Percentiles rank a stretch among this genome's conserved stretches.
These are phyloP conservation scores for Hordeum vulgare DNA, from an alignment of 176 grass and related monocot genomes.

Conservation along the genomic window MorexV3_pseudomolecules_assembly NC_058522.1:552819913-552820412, in stretches of 20 bases:
- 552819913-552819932: constrained; percentile 83
- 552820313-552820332: constrained; percentile 98
- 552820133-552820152: not conserved
- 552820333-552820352: constrained; percentile 84
- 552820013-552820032: constrained; percentile 85
- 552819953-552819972: constrained; percentile 34
- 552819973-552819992: constrained; percentile 49
- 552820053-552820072: constrained; percentile 99
- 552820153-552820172: not conserved
- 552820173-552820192: not conserved
- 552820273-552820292: constrained; percentile 16
- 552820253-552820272: not conserved
- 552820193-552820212: not conserved
- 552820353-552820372: constrained; percentile 97
- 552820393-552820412: constrained; percentile 85
- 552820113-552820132: constrained; percentile 4
- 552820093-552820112: constrained; percentile 85
- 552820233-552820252: not conserved
- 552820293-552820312: constrained; percentile 92
- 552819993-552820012: constrained; percentile 44
- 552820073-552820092: constrained; percentile 98
- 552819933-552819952: constrained; percentile 65
- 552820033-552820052: constrained; percentile 88
- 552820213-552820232: not conserved
- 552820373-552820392: constrained; percentile 94